Percentiles rank a stretch among this genome's conserved stretches.
Evolutionary conservation across 331 rosid genomes (phyloP).

Genomic region (Stylosanthes scabra): DNA sequence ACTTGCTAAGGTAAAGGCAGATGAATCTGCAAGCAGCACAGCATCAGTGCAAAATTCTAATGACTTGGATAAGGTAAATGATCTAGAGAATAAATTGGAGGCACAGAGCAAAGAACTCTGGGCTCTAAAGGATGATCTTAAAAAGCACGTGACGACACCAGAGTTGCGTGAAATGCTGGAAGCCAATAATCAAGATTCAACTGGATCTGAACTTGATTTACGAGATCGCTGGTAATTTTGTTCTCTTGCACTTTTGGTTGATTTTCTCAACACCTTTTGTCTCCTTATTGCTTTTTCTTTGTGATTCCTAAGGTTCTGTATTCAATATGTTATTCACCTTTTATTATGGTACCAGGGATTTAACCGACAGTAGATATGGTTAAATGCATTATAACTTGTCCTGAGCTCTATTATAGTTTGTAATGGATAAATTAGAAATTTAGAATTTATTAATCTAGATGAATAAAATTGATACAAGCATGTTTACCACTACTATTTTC

Average conservation of each 20-base stretch:
- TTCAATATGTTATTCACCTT: constrained; percentile 3
- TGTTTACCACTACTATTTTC: constrained; percentile 17
- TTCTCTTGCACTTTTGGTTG: constrained; percentile 1
- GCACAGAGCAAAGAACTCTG: constrained; percentile 79
- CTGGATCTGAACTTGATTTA: constrained; percentile 95
- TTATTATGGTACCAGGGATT: constrained; percentile 30
- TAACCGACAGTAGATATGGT: constrained; percentile 7
- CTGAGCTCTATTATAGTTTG: constrained; percentile 26
- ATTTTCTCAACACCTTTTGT: constrained; percentile 9
- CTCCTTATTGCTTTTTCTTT: constrained; percentile 7
- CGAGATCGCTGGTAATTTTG: constrained; percentile 86
- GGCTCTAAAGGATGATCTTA: constrained; percentile 88
- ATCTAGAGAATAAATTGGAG: constrained; percentile 66
- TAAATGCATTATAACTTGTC: constrained; percentile 15
- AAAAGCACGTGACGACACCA: constrained; percentile 67
- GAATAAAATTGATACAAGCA: constrained; percentile 30
- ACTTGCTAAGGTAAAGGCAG: constrained; percentile 64
- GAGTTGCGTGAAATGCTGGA: constrained; percentile 92
- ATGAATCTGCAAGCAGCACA: constrained; percentile 58
- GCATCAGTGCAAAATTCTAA: constrained; percentile 38
- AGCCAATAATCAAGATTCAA: constrained; percentile 70
- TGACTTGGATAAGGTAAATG: constrained; percentile 48
- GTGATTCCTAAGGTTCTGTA: constrained; percentile 3
- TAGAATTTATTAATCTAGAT: constrained; percentile 25
- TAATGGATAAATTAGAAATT: constrained; percentile 2